Evolutionary conservation across 192 early-diverging fungal genomes (phyloP).

Genomic region (Backusella liffmaniae): DNA sequence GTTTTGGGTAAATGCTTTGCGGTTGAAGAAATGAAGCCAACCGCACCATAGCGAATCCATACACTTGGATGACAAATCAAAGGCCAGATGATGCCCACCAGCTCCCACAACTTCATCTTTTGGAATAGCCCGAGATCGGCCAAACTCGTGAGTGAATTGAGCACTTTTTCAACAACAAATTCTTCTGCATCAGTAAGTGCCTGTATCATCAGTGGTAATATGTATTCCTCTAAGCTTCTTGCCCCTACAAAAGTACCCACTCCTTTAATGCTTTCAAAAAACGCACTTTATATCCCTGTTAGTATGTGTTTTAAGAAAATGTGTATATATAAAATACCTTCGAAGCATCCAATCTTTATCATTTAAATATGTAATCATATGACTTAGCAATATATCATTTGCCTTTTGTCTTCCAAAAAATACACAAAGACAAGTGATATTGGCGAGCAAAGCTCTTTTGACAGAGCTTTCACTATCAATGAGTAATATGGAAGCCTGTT

Average conservation of each 20-base stretch:
- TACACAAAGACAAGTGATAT: conserved; percentile 78
- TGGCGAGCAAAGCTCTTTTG: conserved; percentile 80
- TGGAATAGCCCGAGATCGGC: conserved; percentile 74
- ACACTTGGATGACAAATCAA: conserved; percentile 78
- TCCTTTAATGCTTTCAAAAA: conserved; percentile 92
- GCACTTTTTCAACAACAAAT: conserved; percentile 88
- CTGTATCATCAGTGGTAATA: conserved; percentile 91
- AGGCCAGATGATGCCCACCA: conserved; percentile 66
- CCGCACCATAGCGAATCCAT: conserved; percentile 76
- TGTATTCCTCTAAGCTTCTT: conserved; percentile 86
- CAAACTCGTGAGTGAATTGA: conserved; percentile 79
- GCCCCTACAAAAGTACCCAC: conserved; percentile 87
- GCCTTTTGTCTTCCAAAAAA: conserved; percentile 82
- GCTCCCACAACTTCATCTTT: conserved; percentile 74
- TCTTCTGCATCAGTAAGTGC: conserved; percentile 85
- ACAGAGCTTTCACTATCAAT: conserved; percentile 80
- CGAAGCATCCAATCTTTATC: conserved; percentile 93
- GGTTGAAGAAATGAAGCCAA: conserved; percentile 67
- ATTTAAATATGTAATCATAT: conserved; percentile 97
- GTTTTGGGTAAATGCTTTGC: conserved; percentile 61
- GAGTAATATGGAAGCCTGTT: conserved; percentile 76
- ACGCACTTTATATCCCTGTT: conserved; percentile 57
- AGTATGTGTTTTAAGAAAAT: not conserved
- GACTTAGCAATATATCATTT: conserved; percentile 82
- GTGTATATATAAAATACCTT: conserved; percentile 46